Evolutionary conservation across 2,329 filamentous ascomycete genomes (phyloP).

Genomic region (Elsinoe fawcettii): DNA sequence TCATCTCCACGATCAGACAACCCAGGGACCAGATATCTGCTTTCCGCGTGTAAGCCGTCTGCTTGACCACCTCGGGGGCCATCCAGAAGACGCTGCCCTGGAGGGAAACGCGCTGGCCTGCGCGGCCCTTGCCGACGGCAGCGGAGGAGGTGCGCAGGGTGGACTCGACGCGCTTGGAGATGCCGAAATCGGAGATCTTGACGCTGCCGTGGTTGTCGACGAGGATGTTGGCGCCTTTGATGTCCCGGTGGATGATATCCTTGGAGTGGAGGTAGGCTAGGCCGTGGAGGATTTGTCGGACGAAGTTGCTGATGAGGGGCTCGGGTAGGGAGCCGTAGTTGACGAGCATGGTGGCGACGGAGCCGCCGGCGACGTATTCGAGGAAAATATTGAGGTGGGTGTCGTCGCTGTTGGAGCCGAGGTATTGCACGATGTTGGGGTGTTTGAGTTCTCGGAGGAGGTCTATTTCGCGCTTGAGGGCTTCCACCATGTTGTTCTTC

Average conservation of each 20-base stretch:
- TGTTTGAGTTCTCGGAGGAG: conserved; percentile 90
- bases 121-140: conserved; percentile 30
- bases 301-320: conserved; percentile 89
- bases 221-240: conserved; percentile 97
- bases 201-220: conserved; percentile 98
- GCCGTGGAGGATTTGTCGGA: conserved; percentile 87
- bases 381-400: conserved; percentile 98
- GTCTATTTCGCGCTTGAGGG: conserved; percentile 91
- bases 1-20: conserved; percentile 97
- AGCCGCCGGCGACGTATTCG: conserved; percentile 95
- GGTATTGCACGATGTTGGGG: conserved; percentile 94
- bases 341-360: conserved; percentile 96
- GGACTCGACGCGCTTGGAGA: conserved; percentile 93
- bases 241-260: conserved; percentile 97
- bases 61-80: conserved; percentile 96
- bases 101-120: conserved; percentile 63
- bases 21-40: conserved; percentile 98
- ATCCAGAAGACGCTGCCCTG: conserved; percentile 99
- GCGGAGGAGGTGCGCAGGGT: conserved; percentile 50
- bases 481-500: conserved; percentile 98
- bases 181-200: conserved; percentile 98
- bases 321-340: conserved; percentile 94
- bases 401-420: conserved; percentile 86
- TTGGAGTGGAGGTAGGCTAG: conserved; percentile 87
- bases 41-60: conserved; percentile 96